phyloP scores from a whole-genome alignment of 129 eudicot genomes.

The Pulicaria dysenterica region DNA sequence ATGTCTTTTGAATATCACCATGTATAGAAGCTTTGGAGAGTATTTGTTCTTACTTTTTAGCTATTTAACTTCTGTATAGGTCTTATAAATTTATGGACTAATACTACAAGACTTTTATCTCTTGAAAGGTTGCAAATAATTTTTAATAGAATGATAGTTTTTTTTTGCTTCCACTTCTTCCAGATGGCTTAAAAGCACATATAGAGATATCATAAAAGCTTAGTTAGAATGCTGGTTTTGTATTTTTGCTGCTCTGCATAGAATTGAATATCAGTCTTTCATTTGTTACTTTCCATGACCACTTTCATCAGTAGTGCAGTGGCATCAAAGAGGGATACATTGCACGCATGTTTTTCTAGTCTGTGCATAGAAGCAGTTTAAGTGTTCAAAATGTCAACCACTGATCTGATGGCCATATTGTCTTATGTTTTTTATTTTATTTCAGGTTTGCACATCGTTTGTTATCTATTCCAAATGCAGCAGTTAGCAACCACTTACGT shows the following conservation, averaged over 20 bases:
- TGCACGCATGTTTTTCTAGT: neutral
- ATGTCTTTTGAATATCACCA: neutral
- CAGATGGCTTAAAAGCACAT: neutral
- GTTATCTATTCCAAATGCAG: too few relatives aligned
- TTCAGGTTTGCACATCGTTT: too few relatives aligned
- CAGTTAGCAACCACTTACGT: too few relatives aligned
- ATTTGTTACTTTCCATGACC: neutral
- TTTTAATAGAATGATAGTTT: neutral
- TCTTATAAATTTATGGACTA: neutral
- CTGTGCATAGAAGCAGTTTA: neutral
- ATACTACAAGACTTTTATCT: too few relatives aligned
- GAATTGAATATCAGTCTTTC: neutral
- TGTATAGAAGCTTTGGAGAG: neutral
- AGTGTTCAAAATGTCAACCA: too few relatives aligned
- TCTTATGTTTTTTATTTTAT: too few relatives aligned
- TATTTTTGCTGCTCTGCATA: neutral
- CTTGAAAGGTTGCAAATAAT: neutral
- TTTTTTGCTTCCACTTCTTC: neutral
- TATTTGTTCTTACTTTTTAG: neutral
- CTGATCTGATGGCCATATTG: too few relatives aligned
- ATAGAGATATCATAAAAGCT: neutral
- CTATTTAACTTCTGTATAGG: neutral
- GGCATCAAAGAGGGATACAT: neutral
- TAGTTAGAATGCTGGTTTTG: constrained; percentile 1
- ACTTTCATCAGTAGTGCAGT: neutral